Evolutionary conservation across 169 alveolate species (phyloP), one percentile per base, ranked within the genome.

Genomic region (Theileria luwenshuni): DNA sequence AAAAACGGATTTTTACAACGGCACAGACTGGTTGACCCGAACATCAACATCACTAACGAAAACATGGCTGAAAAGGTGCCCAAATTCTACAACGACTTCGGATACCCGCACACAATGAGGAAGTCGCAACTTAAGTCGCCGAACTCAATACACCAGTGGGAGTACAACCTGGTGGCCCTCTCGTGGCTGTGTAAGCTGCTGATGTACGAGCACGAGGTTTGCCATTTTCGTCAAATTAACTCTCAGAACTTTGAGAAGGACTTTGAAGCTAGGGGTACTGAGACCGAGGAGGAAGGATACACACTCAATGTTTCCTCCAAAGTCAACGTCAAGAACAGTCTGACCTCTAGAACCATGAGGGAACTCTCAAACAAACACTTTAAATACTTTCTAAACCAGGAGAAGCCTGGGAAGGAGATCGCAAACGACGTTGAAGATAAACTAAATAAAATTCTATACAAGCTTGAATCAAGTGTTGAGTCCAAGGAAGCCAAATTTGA

Each of bases 11-110:
- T 42, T 3, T 0, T n/a, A n/a, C n/a, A n/a, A n/a, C n/a, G 15
- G 12, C 2, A 5, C 45, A 77, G 86, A 41, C 19, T 62, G 19
- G 15, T 77, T 38, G 86, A 77, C 62, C 45, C 75, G 7, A 70
- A 45, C 23, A 71, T 67, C 51, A 17, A 51, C 54, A 43, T 81
- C 0, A 81, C 89, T 48, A 81, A 68, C 79, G 84, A 81, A 15
- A 81, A 81, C 79, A 81, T 81, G 89, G 79, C 84, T 21, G 79
- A 54, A 30, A 80, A 73, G 60, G 89, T 81, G n/a, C 84, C 84
- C 13, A 65, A 60, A 45, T 74, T 81, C 69, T 74, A 62, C 47
- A 72, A 81, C 38, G 84, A 73, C 13, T 81, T 81, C 75, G 84
- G 85, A 12, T 81, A 81, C 72, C 86, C 86, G 1, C 83, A 64